Conservation (phyloP, 148 eudicot genomes). For the Simmondsia chinensis region DNA sequence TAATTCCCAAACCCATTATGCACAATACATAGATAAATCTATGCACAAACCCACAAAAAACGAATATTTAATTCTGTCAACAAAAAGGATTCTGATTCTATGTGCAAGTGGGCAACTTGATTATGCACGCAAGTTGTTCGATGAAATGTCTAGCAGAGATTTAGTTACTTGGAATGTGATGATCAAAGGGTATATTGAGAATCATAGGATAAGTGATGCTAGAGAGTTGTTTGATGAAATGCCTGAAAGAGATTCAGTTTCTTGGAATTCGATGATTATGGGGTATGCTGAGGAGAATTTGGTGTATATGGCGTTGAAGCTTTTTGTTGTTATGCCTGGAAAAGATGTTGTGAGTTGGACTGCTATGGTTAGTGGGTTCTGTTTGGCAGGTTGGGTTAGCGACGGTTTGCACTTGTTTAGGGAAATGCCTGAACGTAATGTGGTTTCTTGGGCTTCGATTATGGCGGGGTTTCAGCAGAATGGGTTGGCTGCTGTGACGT, state of each 20-base stretch:
- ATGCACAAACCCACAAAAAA: background rate
- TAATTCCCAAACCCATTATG: constrained; percentile 2
- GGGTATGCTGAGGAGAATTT: constrained; percentile 16
- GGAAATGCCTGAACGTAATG: constrained; percentile 18
- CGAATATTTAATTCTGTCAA: constrained; percentile 4
- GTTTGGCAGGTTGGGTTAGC: constrained; percentile 10
- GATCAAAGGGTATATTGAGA: constrained; percentile 17
- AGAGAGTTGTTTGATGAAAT: constrained; percentile 27
- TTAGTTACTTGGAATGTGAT: constrained; percentile 24
- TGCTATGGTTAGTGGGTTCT: constrained; percentile 15
- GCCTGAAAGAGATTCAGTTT: constrained; percentile 13
- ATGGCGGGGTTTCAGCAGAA: constrained; percentile 24
- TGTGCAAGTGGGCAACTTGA: constrained; percentile 14
- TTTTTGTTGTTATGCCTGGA: constrained; percentile 17
- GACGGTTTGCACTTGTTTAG: constrained; percentile 23
- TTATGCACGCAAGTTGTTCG: constrained; percentile 14
- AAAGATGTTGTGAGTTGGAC: constrained; percentile 22
- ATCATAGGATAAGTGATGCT: constrained; percentile 10
- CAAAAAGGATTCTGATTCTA: constrained; percentile 14
- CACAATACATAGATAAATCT: background rate
- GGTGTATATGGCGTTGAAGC: constrained; percentile 18
- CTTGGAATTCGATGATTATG: constrained; percentile 24
- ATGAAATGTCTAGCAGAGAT: constrained; percentile 11
- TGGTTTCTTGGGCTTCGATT: constrained; percentile 22
- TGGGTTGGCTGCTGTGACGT: constrained; percentile 14